Evolutionary conservation across 225 moss, liverwort and hornwort genomes (phyloP), one percentile per base, ranked within the genome.

Genomic region (Pleurozium schreberi): DNA sequence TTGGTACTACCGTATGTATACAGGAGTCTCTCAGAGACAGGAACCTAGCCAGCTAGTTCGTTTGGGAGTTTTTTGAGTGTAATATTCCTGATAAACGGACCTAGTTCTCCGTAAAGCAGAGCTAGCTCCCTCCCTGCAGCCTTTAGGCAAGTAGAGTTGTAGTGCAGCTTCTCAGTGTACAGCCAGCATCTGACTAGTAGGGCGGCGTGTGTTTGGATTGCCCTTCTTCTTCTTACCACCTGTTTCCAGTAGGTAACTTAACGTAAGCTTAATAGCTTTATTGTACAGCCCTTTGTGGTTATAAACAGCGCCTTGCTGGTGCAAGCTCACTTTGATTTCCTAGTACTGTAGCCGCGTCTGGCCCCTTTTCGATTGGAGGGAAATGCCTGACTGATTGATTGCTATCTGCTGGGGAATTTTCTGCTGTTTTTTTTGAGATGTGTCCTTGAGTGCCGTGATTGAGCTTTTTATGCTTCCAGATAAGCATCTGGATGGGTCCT

Each of bases 281-380:
- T 88, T 93, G 91, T 88, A 93, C 86, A 89, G 91, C 83, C 85
- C 88, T 88, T 88, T 73, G 87, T 89, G 85, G 47, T 86, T 79
- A 45, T 89, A 66, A 80, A 86, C 42, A 83, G 80, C 67, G 84
- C 65, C 78, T 75, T 86, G 79, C 79, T 47, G 77, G 64, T 79
- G 66, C 85, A 70, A 43, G 70, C 45, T 52, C 26, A 83, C 75
- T 87, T 14, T 91, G 59, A 42, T 79, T 67, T 60, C 78, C 77
- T 55, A n/a, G 30, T 81, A 34, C n/a, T n/a, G 33, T 28, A n/a
- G 45, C 42, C 68, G 33, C 67, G 75, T 63, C 64, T 75, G 45
- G 20, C 75, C n/a, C n/a, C 61, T 69, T 33, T 61, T 75, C 49
- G 60, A 34, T 52, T 73, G 63, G 69, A 40, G 23, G 42, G 27